These are phyloP conservation scores for Haplosporangium sp. DNA, from an alignment of 371 early-diverging fungal genomes.

Conservation along the genomic window DNA sequence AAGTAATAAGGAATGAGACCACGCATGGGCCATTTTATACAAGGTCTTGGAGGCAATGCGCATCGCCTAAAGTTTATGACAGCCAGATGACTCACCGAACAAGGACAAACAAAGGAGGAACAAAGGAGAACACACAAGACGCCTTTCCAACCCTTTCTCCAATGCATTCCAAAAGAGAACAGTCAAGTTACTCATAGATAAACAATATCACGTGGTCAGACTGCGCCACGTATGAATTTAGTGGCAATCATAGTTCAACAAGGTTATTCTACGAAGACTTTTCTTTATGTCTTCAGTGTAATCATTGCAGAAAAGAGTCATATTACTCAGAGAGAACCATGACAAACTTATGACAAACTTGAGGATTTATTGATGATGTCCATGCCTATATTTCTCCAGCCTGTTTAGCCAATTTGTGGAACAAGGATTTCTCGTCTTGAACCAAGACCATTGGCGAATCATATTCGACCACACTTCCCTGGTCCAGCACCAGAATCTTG, in stretches of 20 bases:
- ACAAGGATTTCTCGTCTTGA: background rate
- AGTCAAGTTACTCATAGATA: slow-evolving; percentile 23
- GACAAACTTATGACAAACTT: too few relatives aligned
- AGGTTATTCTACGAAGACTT: too few relatives aligned
- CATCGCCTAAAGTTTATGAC: background rate
- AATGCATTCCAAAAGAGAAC: background rate
- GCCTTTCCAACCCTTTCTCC: background rate
- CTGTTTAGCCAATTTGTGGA: slow-evolving; percentile 1
- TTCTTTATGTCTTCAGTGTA: too few relatives aligned
- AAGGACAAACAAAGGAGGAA: slow-evolving; percentile 12
- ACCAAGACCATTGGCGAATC: slow-evolving; percentile 2
- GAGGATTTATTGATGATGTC: too few relatives aligned
- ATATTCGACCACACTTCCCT: slow-evolving; percentile 3
- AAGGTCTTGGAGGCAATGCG: background rate
- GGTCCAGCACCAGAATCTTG: background rate
- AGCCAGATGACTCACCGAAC: slow-evolving; percentile 26
- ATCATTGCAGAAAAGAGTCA: background rate
- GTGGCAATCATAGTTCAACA: background rate
- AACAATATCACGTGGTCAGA: slow-evolving; percentile 17
- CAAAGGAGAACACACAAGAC: slow-evolving; percentile 3
- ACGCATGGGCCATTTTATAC: slow-evolving; percentile 24
- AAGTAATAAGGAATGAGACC: slow-evolving; percentile 7
- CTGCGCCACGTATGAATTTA: slow-evolving; percentile 6
- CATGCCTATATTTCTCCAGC: background rate
- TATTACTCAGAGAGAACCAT: background rate